phyloP scores from a whole-genome alignment of 768 basidiomycete genomes.

The Collybiopsis luxurians region DNA sequence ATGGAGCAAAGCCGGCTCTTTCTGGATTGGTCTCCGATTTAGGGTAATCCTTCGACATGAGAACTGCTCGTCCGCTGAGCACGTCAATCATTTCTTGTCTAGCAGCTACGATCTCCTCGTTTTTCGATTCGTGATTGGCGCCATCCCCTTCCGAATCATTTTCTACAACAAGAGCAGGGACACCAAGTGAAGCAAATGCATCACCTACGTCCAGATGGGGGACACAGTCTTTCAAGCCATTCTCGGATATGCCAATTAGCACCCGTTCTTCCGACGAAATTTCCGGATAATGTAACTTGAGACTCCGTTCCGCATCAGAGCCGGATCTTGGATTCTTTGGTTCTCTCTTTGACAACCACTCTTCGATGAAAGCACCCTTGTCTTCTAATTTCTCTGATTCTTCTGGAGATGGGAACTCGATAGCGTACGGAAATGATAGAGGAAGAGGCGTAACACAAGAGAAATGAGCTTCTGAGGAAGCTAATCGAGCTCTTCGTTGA shows the following conservation, averaged over 20 bases:
- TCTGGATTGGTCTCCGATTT: not conserved
- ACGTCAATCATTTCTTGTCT: slow-evolving; percentile 79
- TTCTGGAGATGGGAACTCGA: slow-evolving; percentile 53
- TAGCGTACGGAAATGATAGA: slow-evolving; percentile 77
- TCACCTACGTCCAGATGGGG: slow-evolving; percentile 89
- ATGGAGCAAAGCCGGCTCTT: slow-evolving; percentile 56
- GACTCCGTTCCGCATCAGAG: slow-evolving; percentile 5
- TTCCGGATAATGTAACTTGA: slow-evolving; percentile 22
- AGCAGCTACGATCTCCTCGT: slow-evolving; percentile 36
- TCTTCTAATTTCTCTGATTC: slow-evolving; percentile 48
- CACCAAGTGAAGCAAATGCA: slow-evolving; percentile 64
- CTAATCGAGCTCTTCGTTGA: slow-evolving; percentile 67
- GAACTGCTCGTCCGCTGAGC: slow-evolving; percentile 70
- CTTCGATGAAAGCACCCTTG: slow-evolving; percentile 65
- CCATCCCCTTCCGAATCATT: slow-evolving; percentile 32
- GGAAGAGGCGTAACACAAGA: slow-evolving; percentile 84
- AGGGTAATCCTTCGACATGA: slow-evolving; percentile 43
- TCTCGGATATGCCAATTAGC: slow-evolving; percentile 72
- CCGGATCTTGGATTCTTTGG: slow-evolving; percentile 33
- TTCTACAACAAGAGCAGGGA: slow-evolving; percentile 48
- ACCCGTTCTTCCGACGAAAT: slow-evolving; percentile 28
- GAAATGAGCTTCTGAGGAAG: slow-evolving; percentile 62
- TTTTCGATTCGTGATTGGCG: slow-evolving; percentile 20
- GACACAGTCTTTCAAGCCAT: slow-evolving; percentile 69
- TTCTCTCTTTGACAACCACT: slow-evolving; percentile 72